Base-by-base conservation (phyloP, 78 protist species). In the Creolimax fragrantissima region DNA sequence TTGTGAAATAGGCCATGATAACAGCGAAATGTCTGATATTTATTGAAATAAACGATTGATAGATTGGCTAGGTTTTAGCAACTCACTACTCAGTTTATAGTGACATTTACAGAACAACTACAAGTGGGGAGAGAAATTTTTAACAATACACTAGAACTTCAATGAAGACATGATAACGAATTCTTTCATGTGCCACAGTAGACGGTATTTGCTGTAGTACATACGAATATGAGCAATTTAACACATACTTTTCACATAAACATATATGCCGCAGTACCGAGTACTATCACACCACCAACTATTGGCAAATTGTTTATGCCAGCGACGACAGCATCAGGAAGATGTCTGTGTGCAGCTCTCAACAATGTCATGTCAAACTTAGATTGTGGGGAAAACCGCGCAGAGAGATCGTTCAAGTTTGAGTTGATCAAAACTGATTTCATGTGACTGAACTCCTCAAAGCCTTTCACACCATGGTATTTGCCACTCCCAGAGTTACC, bases 401-500 rank as follows among this genome's bases (percentile, higher is more conserved):
- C 85, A 11, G 11, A 24, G 2, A 84, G 24, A 24, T 84, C 88
- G 2, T 84, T 84, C 88, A 84, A 24, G 24, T 84, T 84, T 24
- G 88, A 42, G 45, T 89, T 89, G 32, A 42, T 89, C 47, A 89
- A 7, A 89, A 89, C 44, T 24, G 91, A 24, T 32, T 42, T 24
- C 89, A 36, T 43, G 83, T 89, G 91, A 42, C 67, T 39, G 83
- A 89, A 89, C 83, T 43, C 47, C 11, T 35, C 42, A 42, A 89
- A 89, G 2, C 91, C 91, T 35, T 24, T 35, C 42, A 17, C 3
- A 45, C 97, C 97, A 92, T 95, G 95, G 85, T 81, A 92, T 35
- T 41, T 84, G 24, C 98, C 98, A 89, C 91, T 81, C 37, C 98
- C 98, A 2, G 96, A 92, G 36, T 37, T 2, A 36, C 98, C 98